Evolutionary conservation across 140 eudicot species (phyloP).

Genomic region (Flaveria floridana): DNA sequence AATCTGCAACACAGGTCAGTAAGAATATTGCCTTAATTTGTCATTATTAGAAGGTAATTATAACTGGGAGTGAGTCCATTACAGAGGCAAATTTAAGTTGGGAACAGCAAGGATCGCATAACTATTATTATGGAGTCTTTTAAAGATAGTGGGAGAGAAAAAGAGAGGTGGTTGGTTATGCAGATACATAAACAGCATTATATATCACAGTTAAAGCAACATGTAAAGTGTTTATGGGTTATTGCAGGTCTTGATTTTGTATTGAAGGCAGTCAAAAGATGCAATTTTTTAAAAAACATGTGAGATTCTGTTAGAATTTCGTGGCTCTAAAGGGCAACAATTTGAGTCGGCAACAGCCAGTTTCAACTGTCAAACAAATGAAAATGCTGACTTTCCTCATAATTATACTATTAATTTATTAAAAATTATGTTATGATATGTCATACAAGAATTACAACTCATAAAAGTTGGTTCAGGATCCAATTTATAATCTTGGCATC

Average conservation of each 20-base stretch:
- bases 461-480: constrained; percentile 31
- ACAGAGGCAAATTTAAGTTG: not conserved
- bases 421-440: constrained; percentile 16
- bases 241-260: not conserved
- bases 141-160: not conserved
- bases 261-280: not conserved
- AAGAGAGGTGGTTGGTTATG: not conserved
- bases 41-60: not conserved
- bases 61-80: not conserved
- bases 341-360: constrained; percentile 21
- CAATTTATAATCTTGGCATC: constrained; percentile 37
- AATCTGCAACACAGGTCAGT: constrained; percentile 41
- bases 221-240: not conserved
- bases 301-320: constrained; percentile 16
- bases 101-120: not conserved
- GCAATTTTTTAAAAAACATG: not conserved
- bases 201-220: not conserved
- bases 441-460: constrained; percentile 34
- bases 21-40: not conserved
- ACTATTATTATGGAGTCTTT: not conserved
- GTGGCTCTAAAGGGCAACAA: constrained; percentile 21
- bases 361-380: constrained; percentile 27
- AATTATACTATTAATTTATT: not conserved
- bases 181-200: no score
- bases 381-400: constrained; percentile 11